phyloP scores from a whole-genome alignment of 345 rosid genomes.

The Hibiscus tridactylites region DNA sequence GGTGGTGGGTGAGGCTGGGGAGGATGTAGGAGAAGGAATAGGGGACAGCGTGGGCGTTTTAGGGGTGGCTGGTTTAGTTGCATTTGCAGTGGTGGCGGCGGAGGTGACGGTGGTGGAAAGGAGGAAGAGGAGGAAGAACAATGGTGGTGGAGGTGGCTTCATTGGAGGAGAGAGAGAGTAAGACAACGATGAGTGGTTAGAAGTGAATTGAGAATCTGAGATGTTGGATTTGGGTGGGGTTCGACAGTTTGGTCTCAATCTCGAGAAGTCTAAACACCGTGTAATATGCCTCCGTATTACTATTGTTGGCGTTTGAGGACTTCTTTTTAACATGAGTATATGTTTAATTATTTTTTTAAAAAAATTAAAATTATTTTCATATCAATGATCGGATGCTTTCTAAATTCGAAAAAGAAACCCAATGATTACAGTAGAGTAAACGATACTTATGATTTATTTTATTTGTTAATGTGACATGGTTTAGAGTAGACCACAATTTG shows the following conservation, averaged over 20 bases:
- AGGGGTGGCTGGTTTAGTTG: not conserved
- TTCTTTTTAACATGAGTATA: not conserved
- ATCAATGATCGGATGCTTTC: not conserved
- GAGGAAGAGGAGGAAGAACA: conserved; percentile 20
- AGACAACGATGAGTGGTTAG: not conserved
- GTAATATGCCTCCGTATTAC: no score
- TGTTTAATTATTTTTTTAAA: not conserved
- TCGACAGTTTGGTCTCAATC: not conserved
- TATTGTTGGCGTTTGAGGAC: not conserved
- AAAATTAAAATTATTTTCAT: not conserved
- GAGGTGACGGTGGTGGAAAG: conserved; percentile 8
- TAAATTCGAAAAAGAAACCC: no score
- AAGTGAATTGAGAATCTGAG: conserved; percentile 5
- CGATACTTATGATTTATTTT: not conserved
- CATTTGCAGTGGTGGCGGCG: not conserved
- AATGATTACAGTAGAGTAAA: not conserved
- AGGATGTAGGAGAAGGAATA: conserved; percentile 23
- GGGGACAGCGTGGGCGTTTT: conserved; percentile 8
- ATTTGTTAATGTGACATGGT: not conserved
- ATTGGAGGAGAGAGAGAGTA: conserved; percentile 33
- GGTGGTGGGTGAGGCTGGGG: conserved; percentile 19
- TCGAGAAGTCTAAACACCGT: not conserved
- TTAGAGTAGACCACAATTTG: not conserved
- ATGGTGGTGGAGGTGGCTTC: conserved; percentile 25
- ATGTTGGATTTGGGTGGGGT: not conserved